These are phyloP conservation scores for Fusarium stilboides DNA, from an alignment of 2,329 filamentous ascomycete species.

Conservation along the genomic window DNA sequence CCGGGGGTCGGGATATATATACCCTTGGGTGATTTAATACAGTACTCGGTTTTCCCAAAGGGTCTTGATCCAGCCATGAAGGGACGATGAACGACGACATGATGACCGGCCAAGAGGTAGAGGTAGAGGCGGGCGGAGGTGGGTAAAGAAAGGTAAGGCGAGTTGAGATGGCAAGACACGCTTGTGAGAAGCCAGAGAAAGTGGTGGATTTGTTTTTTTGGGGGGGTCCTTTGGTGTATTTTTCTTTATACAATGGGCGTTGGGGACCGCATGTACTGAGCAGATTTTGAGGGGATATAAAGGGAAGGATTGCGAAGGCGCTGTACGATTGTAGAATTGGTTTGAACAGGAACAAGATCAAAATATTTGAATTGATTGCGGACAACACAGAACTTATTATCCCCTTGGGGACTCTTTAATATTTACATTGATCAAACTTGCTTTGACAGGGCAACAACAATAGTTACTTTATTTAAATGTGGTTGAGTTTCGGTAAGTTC, in stretches of 20 bases:
- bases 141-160: not conserved
- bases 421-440: too few species aligned
- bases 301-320: not conserved
- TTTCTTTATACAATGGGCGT: constrained; percentile 8
- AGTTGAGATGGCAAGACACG: constrained; percentile 2
- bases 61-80: constrained; percentile 49
- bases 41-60: constrained; percentile 38
- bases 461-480: too few species aligned
- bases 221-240: constrained; percentile 27
- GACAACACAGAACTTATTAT: not conserved
- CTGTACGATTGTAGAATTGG: constrained; percentile 10
- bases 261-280: not conserved
- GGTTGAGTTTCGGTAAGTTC: too few species aligned
- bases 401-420: too few species aligned
- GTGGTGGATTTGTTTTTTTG: constrained; percentile 10
- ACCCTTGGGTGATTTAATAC: constrained; percentile 47
- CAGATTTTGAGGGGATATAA: not conserved
- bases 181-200: constrained; percentile 10
- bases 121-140: not conserved
- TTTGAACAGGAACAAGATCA: not conserved
- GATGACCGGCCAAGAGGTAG: constrained; percentile 44
- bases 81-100: constrained; percentile 54
- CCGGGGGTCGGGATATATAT: constrained; percentile 42
- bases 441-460: too few species aligned
- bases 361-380: not conserved